Percentiles rank a stretch among this genome's conserved stretches.
These are phyloP conservation scores for Eucalyptus sp. DNA, from an alignment of 345 rosid genomes.

Conservation along the genomic window DNA sequence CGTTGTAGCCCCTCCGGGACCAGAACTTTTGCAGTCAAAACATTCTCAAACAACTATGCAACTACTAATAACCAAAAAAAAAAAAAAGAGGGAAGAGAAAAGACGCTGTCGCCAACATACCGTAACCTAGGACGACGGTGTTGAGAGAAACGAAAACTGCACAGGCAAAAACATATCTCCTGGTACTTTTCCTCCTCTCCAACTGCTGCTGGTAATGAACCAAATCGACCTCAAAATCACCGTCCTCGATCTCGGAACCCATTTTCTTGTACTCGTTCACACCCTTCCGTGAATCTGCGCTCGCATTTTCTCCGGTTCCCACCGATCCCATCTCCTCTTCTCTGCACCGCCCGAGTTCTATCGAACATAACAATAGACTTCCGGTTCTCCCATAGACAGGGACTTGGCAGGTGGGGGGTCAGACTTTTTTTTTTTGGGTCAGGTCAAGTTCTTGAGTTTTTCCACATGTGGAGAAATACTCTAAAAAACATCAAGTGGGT, in stretches of 20 bases:
- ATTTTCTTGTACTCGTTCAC: slow-evolving; percentile 66
- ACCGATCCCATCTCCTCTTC: slow-evolving; percentile 17
- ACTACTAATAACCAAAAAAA: background rate
- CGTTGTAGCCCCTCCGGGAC: background rate
- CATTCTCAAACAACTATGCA: background rate
- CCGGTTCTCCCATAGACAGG: background rate
- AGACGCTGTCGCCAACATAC: slow-evolving; percentile 10
- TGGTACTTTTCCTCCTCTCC: slow-evolving; percentile 4
- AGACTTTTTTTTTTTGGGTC: background rate
- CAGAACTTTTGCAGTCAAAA: background rate
- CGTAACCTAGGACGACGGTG: slow-evolving; percentile 84
- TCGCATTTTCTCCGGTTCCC: slow-evolving; percentile 44
- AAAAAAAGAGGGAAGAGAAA: background rate
- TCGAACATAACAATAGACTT: background rate
- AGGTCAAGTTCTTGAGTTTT: background rate
- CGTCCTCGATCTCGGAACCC: slow-evolving; percentile 35
- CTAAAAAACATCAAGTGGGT: background rate
- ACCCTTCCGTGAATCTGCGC: slow-evolving; percentile 22
- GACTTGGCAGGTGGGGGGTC: background rate
- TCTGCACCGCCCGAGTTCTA: background rate
- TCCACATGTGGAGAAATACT: background rate
- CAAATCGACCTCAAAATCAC: slow-evolving; percentile 11
- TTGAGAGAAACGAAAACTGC: slow-evolving; percentile 83
- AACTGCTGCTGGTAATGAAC: slow-evolving; percentile 8
- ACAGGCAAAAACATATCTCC: slow-evolving; percentile 53